These are phyloP conservation scores for Clonostachys chloroleuca DNA, from an alignment of 2,329 filamentous ascomycete genomes.

Conservation along the genomic window DNA sequence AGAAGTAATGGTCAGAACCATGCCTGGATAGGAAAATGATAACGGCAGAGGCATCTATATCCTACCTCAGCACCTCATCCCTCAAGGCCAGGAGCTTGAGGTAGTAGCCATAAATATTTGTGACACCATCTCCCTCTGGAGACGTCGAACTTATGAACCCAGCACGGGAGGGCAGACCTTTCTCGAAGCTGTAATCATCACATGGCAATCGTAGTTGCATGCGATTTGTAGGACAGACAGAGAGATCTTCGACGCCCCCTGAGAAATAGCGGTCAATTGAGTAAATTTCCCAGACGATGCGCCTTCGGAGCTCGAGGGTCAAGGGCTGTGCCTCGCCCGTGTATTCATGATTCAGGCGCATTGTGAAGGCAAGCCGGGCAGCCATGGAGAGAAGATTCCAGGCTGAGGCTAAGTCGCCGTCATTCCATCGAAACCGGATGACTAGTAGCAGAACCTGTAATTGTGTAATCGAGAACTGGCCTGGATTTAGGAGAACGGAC, in stretches of 20 bases:
- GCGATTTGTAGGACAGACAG: constrained; percentile 12
- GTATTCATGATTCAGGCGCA: constrained; percentile 15
- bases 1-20: constrained; percentile 8
- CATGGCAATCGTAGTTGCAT: constrained; percentile 16
- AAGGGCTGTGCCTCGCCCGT: constrained; percentile 7
- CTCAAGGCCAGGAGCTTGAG: constrained; percentile 12
- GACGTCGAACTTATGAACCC: constrained; percentile 5
- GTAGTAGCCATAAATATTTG: constrained; percentile 11
- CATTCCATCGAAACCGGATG: constrained; percentile 7
- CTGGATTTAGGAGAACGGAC: not conserved
- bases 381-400: constrained; percentile 15
- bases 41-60: too few species aligned
- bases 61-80: too few species aligned
- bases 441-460: constrained; percentile 14
- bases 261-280: constrained; percentile 13
- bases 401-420: constrained; percentile 6
- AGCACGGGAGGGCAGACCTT: constrained; percentile 10
- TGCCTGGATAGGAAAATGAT: too few species aligned
- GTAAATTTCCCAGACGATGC: constrained; percentile 18
- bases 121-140: not conserved
- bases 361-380: constrained; percentile 15
- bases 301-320: constrained; percentile 12
- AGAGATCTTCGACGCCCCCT: constrained; percentile 18
- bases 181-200: constrained; percentile 15
- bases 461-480: not conserved